A percentile compares a stretch with the other conserved stretches of the same genome.
Evolutionary conservation across 495 filamentous ascomycete species (phyloP).

Genomic region (Podospora pseudocomata): DNA sequence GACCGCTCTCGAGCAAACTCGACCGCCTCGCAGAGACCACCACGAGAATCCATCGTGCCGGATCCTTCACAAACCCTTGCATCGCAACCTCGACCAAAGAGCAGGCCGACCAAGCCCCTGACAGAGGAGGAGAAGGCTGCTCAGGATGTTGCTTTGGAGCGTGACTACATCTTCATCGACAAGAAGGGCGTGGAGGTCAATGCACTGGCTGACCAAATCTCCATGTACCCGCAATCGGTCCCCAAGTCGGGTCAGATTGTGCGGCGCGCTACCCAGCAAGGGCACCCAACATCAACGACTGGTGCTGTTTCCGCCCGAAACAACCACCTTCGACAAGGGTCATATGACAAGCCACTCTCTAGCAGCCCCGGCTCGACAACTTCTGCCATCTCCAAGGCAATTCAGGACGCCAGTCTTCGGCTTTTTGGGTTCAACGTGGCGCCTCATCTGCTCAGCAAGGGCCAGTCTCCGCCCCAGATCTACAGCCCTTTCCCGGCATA

Average conservation of each 20-base stretch:
- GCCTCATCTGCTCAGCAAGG: conserved; percentile 61
- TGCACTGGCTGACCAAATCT: conserved; percentile 92
- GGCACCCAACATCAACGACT: conserved; percentile 17
- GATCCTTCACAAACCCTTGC: conserved; percentile 16
- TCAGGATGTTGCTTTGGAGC: conserved; percentile 82
- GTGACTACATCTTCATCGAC: conserved; percentile 94
- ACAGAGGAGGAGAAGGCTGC: conserved; percentile 70
- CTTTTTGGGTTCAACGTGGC: conserved; percentile 72
- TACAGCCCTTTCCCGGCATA: conserved; percentile 85
- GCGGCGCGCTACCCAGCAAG: conserved; percentile 61
- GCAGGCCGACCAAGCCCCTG: conserved; percentile 33
- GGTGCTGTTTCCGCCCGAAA: conserved; percentile 36
- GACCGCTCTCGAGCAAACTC: conserved; percentile 38
- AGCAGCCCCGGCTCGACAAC: conserved; percentile 75
- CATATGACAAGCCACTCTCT: conserved; percentile 75
- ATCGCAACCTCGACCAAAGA: conserved; percentile 18
- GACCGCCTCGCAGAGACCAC: conserved; percentile 33
- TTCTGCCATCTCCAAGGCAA: conserved; percentile 87
- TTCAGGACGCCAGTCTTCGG: conserved; percentile 88
- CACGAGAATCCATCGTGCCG: conserved; percentile 22
- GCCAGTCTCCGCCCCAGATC: conserved; percentile 69
- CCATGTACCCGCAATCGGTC: conserved; percentile 58
- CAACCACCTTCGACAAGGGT: conserved; percentile 61
- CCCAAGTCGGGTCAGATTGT: conserved; percentile 47
- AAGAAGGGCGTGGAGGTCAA: conserved; percentile 94